A percentile compares a stretch with the other conserved stretches of the same genome.
phyloP scores from a whole-genome alignment of 192 early-diverging fungal species.

The Backusella australiensis region DNA sequence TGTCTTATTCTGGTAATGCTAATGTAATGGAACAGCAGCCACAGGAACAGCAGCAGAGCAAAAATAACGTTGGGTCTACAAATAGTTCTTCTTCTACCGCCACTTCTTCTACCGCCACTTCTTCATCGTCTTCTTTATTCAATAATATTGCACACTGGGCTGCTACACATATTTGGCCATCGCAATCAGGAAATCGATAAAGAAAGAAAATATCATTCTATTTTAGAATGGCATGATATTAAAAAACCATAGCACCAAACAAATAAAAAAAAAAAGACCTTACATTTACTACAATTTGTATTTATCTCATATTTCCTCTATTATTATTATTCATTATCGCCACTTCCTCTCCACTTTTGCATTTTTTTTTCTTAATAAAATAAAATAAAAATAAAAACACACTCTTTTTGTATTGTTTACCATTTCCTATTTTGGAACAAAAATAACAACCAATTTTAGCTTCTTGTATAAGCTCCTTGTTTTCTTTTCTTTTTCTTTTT shows the following conservation, averaged over 20 bases:
- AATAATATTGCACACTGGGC: slow-evolving; percentile 12
- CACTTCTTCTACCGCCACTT: too few species aligned
- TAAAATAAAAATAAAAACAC: background rate
- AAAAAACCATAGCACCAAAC: too few species aligned
- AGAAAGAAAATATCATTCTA: background rate
- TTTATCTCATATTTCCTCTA: too few species aligned
- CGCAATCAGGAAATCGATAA: slow-evolving; percentile 1
- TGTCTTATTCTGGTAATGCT: background rate
- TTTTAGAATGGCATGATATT: background rate
- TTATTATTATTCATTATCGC: too few species aligned
- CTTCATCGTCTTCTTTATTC: slow-evolving; percentile 9
- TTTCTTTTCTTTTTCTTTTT: background rate
- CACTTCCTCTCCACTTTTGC: too few species aligned
- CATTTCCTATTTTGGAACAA: slow-evolving; percentile 12
- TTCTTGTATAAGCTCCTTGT: background rate
- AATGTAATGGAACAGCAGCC: background rate
- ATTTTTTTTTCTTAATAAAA: too few species aligned
- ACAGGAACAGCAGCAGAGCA: background rate
- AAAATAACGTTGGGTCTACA: background rate
- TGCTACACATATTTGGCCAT: slow-evolving; percentile 11
- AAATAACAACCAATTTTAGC: slow-evolving; percentile 8
- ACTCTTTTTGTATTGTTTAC: background rate
- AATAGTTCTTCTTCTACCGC: background rate
- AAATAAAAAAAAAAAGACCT: too few species aligned
- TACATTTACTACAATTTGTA: too few species aligned